Base-by-base conservation (phyloP, 129 eudicot species). In the Artemisia argyi region DNA sequence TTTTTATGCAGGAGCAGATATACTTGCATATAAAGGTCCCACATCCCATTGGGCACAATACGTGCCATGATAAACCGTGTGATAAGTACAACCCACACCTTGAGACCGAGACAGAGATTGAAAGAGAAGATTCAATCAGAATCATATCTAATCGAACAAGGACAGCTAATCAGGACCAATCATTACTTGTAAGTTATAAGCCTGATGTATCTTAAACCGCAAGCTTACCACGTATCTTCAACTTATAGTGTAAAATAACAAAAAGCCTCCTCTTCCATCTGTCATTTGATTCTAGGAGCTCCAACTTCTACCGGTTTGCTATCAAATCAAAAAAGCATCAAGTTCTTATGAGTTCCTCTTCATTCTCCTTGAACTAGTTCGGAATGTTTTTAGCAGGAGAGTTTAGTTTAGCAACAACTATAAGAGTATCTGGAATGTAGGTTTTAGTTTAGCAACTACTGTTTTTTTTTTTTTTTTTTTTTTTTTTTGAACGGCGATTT, bases 51-150 rank as follows among this genome's bases (percentile, higher is more conserved):
- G 53, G 88, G 93, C 61, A 97, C 99, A 84, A 90, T 74, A 70
- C 97, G 93, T 71, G 99, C 99, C 75, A 94, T 69, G 69, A 90
- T 62, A 76, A 90, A 90, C 99, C 99, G 88, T 72, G 79, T 32
- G 46, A 86, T 48, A 59, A 94, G 75, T 50, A 85, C 60, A 69
- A 72, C 83, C 97, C 99, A 94, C 66, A 74, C 79, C 89, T 86
- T 88, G n/a, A 81, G 66, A 54, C 86, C 84, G 55, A 90, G 9
- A 35, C 44, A 6, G 44, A 6, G 9, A 35, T 7, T 7, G 44
- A 35, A 81, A 76, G 99, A 94, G 88, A 86, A 94, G 71, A 90
- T 73, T 85, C 91, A 81, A 88, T 85, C 91, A 94, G 83, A 77
- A 94, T 74, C 86, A 86, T 78, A 79, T 90, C 97, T 94, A 78